Base-by-base conservation (phyloP, 768 basidiomycete genomes). In the Trametes villosa region DNA sequence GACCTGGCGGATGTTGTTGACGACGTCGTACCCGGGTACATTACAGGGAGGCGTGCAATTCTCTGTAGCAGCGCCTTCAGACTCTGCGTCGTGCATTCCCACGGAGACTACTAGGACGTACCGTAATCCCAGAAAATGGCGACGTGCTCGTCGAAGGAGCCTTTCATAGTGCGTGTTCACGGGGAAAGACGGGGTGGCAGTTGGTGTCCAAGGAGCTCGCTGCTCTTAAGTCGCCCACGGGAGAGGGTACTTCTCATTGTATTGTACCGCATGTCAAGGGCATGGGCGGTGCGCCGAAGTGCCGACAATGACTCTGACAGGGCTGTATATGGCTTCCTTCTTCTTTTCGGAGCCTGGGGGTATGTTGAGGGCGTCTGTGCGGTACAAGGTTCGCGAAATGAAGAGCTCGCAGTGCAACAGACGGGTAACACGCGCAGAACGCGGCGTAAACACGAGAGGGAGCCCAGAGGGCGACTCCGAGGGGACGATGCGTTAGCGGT, bases 121-220 rank as follows among this genome's bases (percentile, higher is more conserved):
- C 77, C 77, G 56, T 74, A 78, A 54, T 79, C 77, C 78, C 78
- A 79, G 47, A 80, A 79, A 7, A 80, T 73, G n/a, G 73, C 75
- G 18, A 78, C 74, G 27, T 70, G 59, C 38, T 65, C 66, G 55
- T 58, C 36, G 30, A 40, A 55, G 9, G 33, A 9, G 44, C 53
- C 52, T 11, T 59, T 33, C 44, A 57, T 40, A 15, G 9, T 38
- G 17, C 9, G 42, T 40, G 2, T n/a, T 38, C 17, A 34, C 12
- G 7, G 13, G 27, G 27, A 22, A 17, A 30, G 17, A 17, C 9
- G 18, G 29, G 24, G 22, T 27, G 34, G 38, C 15, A 20, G 48
- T 40, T n/a, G 33, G 20, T 31, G 22, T n/a, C 13, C 26, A 17
- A 53, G n/a, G 33, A 52, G 44, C 8, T 27, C 31, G 33, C 42